These are phyloP conservation scores for Quercus aquifolioides DNA, from an alignment of 306 rosid genomes.

Conservation along the genomic window DNA sequence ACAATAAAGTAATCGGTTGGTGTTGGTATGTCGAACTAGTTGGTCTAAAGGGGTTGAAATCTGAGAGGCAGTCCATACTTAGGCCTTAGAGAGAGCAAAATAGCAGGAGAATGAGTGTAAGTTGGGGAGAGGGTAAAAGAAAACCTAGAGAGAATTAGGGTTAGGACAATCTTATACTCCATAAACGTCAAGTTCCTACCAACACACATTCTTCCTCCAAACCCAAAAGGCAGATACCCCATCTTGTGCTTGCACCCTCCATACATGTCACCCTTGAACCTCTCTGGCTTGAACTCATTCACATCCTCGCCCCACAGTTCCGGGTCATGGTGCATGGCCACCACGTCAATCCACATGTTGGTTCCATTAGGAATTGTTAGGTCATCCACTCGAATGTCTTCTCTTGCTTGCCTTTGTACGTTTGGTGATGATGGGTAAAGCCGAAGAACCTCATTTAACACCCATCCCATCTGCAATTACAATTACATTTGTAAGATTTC, in stretches of 20 bases:
- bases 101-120: slow-evolving; percentile 62
- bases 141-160: slow-evolving; percentile 65
- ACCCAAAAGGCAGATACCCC: slow-evolving; percentile 90
- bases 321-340: slow-evolving; percentile 74
- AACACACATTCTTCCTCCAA: slow-evolving; percentile 85
- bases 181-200: slow-evolving; percentile 71
- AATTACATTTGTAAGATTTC: not conserved
- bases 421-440: slow-evolving; percentile 88
- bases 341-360: slow-evolving; percentile 83
- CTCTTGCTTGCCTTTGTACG: slow-evolving; percentile 77
- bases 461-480: slow-evolving; percentile 81
- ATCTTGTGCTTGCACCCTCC: slow-evolving; percentile 83
- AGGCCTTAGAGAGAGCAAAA: slow-evolving; percentile 70
- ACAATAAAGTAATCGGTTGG: not conserved
- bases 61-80: slow-evolving; percentile 56
- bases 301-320: slow-evolving; percentile 70
- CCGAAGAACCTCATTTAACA: slow-evolving; percentile 75
- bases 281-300: slow-evolving; percentile 67
- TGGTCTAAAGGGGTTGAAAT: slow-evolving; percentile 33
- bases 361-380: slow-evolving; percentile 68
- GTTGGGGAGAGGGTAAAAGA: slow-evolving; percentile 48
- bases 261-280: slow-evolving; percentile 51
- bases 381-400: slow-evolving; percentile 52
- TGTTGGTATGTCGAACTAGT: not conserved
- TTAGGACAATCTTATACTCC: slow-evolving; percentile 78